phyloP scores from a whole-genome alignment of 768 basidiomycete species.

The Trametes cingulata region DNA sequence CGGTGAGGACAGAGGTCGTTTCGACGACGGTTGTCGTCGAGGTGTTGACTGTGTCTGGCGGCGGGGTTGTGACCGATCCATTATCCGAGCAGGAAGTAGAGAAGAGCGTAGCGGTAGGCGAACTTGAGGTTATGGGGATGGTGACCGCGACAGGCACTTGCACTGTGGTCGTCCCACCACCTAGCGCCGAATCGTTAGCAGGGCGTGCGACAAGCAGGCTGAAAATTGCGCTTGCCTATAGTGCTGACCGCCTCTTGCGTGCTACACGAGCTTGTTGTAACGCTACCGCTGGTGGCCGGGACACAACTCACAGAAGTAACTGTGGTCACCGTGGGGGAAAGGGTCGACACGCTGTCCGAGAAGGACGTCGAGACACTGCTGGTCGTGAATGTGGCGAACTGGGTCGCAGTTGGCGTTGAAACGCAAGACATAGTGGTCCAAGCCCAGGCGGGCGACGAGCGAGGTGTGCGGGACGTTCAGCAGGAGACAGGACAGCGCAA shows the following conservation, averaged over 20 bases:
- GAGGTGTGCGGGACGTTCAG: background rate
- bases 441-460: background rate
- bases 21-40: background rate
- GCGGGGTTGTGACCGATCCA: background rate
- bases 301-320: slow-evolving; percentile 13
- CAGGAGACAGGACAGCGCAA: background rate
- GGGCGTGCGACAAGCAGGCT: background rate
- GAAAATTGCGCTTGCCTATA: slow-evolving; percentile 9
- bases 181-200: background rate
- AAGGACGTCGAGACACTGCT: slow-evolving; percentile 22
- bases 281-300: slow-evolving; percentile 4
- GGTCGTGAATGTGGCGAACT: slow-evolving; percentile 24
- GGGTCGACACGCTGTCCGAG: slow-evolving; percentile 17
- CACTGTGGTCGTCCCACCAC: slow-evolving; percentile 11
- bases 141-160: slow-evolving; percentile 22
- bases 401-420: slow-evolving; percentile 21
- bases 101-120: slow-evolving; percentile 22
- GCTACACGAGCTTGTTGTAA: slow-evolving; percentile 12
- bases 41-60: background rate
- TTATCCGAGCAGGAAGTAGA: slow-evolving; percentile 21
- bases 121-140: slow-evolving; percentile 17
- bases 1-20: slow-evolving; percentile 10
- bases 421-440: slow-evolving; percentile 11
- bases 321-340: slow-evolving; percentile 19
- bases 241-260: slow-evolving; percentile 18